Conservation (phyloP, 1,284 basidiomycete species). For the Garcileccinum viscosum region DNA sequence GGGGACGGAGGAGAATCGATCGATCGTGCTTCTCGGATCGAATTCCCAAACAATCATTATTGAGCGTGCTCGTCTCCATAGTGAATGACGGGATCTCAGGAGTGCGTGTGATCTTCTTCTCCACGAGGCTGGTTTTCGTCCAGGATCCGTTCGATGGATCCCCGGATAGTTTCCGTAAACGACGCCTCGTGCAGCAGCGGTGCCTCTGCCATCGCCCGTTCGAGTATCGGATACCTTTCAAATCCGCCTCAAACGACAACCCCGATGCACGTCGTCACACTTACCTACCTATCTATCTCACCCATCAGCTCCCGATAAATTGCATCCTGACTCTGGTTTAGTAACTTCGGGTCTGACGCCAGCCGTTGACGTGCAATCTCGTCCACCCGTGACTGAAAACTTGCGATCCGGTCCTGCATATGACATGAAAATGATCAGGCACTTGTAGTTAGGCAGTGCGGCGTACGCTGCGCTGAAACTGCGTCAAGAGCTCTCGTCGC, state of each 20-base stretch:
- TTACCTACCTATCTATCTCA: slow-evolving; percentile 68
- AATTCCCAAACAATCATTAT: slow-evolving; percentile 10
- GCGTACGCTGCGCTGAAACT: slow-evolving; percentile 71
- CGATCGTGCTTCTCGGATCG: slow-evolving; percentile 7
- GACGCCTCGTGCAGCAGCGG: slow-evolving; percentile 56
- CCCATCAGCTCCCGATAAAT: slow-evolving; percentile 68
- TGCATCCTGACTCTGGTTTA: slow-evolving; percentile 58
- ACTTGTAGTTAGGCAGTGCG: background rate
- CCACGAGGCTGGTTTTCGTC: slow-evolving; percentile 31
- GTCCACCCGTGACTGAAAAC: slow-evolving; percentile 62
- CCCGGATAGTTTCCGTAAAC: slow-evolving; percentile 54
- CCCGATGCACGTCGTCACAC: background rate
- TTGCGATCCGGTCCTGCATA: slow-evolving; percentile 53
- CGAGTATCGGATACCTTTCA: slow-evolving; percentile 44
- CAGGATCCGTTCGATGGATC: slow-evolving; percentile 50
- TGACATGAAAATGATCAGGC: background rate
- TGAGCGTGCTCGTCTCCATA: background rate
- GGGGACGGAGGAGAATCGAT: slow-evolving; percentile 13
- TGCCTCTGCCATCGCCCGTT: slow-evolving; percentile 65
- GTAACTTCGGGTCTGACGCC: slow-evolving; percentile 57
- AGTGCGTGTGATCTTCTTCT: slow-evolving; percentile 25
- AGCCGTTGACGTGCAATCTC: slow-evolving; percentile 66
- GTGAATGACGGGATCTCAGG: background rate
- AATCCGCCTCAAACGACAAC: background rate
- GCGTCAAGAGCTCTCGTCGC: slow-evolving; percentile 65